Conservation (phyloP, 2,329 filamentous ascomycete genomes). For the Colletotrichum lupini region DNA sequence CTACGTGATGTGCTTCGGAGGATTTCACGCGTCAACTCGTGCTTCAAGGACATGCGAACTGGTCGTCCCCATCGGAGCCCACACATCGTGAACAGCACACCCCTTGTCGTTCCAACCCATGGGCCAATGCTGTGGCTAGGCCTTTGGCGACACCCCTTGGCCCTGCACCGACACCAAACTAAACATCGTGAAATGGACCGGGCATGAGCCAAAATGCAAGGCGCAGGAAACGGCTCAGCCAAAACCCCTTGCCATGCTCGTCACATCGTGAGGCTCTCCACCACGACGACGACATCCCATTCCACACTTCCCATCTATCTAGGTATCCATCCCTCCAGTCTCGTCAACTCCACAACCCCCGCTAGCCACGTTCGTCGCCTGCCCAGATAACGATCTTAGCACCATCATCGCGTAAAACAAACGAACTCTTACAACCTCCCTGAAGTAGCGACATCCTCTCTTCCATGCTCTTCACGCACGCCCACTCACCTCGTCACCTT, state of each 20-base stretch:
- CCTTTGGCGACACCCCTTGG: neutral
- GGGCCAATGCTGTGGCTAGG: neutral
- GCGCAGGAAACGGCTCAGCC: neutral
- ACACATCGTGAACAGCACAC: neutral
- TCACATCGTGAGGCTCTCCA: conserved; percentile 17
- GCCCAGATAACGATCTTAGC: conserved; percentile 2
- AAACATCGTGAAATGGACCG: neutral
- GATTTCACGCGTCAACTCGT: neutral
- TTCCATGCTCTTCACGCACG: neutral
- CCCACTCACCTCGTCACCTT: neutral
- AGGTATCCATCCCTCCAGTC: neutral
- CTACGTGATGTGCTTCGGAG: neutral
- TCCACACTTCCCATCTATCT: neutral
- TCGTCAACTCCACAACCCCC: neutral
- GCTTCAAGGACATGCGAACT: neutral
- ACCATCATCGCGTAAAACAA: neutral
- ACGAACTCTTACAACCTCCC: neutral
- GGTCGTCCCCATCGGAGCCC: neutral
- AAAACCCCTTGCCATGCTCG: neutral
- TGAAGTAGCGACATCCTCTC: neutral
- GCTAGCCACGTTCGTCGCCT: conserved; percentile 1
- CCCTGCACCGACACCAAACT: neutral
- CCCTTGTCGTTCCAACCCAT: neutral
- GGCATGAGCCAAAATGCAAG: neutral
- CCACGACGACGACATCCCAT: neutral